These are phyloP conservation scores for Pleurotus citrinopileatus DNA, from an alignment of 768 basidiomycete genomes.

Conservation along the genomic window DNA sequence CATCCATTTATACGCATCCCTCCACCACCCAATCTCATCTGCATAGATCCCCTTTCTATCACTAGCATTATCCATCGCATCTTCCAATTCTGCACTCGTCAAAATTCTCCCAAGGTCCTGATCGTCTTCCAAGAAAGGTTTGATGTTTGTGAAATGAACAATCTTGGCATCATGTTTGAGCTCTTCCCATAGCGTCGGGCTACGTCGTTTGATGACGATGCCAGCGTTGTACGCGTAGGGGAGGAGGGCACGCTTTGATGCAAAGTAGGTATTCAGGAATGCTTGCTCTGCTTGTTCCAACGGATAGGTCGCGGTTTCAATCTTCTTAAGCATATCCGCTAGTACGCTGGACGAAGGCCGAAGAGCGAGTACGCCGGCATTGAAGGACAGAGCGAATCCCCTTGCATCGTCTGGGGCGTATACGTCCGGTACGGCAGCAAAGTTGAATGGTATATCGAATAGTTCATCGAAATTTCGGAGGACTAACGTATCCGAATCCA, in stretches of 20 bases:
- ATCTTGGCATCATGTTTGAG: constrained; percentile 26
- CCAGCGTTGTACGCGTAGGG: constrained; percentile 35
- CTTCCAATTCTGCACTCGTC: constrained; percentile 19
- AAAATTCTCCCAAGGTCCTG: constrained; percentile 18
- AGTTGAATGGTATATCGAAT: constrained; percentile 28
- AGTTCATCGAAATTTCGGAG: constrained; percentile 30
- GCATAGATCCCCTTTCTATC: constrained; percentile 21
- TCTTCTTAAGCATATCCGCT: constrained; percentile 28
- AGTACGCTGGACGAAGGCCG: constrained; percentile 26
- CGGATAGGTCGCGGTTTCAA: constrained; percentile 36
- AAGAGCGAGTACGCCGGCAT: constrained; percentile 32
- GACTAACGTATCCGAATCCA: constrained; percentile 33
- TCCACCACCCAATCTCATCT: constrained; percentile 33
- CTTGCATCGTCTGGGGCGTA: constrained; percentile 17
- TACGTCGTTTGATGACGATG: constrained; percentile 30
- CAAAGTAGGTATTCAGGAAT: constrained; percentile 37
- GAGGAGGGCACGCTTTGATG: constrained; percentile 25
- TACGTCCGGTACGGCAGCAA: constrained; percentile 31
- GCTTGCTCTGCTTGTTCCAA: constrained; percentile 39
- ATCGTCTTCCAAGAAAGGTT: constrained; percentile 27
- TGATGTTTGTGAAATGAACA: constrained; percentile 31
- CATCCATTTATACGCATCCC: constrained; percentile 28
- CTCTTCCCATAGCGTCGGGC: constrained; percentile 26
- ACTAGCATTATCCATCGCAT: constrained; percentile 18
- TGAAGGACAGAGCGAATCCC: constrained; percentile 28